Evolutionary conservation across 2,329 filamentous ascomycete species (phyloP), one percentile per base, ranked within the genome.

Genomic region (Curvularia spicifera): DNA sequence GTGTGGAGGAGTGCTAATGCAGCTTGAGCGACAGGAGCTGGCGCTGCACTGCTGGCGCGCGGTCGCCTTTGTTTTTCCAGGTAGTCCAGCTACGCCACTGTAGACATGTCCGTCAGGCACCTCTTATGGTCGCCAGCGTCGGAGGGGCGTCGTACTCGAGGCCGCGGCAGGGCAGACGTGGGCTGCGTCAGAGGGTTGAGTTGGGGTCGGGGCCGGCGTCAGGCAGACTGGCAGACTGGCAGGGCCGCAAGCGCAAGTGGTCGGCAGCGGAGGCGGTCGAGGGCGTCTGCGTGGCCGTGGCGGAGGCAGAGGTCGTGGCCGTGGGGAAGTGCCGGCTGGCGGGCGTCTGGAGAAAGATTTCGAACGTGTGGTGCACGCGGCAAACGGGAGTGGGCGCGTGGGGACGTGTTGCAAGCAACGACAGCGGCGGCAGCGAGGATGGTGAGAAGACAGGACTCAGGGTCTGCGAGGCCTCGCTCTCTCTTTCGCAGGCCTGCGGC

Each of bases 31-130:
- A 9, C 44, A 20, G 47, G 51, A 35, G 44, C 33, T 53, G 42
- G 58, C 60, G 53, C 54, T 46, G 62, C 50, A 60, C 55, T 53
- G 57, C 57, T 56, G 42, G 57, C 60, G 48, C 60, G 48, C 56
- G 31, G 51, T 49, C 56, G 65, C 58, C 62, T 58, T 54, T 50
- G 40, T 51, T 42, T 60, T 55, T 60, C 46, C 35, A 48, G 35
- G 58, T 62, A 48, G 58, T 37, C 44, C 28, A 18, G 26, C 67
- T 70, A 69, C 56, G 53, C 56, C 51, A 59, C 60, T 43, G 63
- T 56, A 65, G 61, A 66, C 72, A 75, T 75, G 59, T 71, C 71
- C 68, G 61, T 60, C 49, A 61, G 37, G 55, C 40, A 43, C 48
- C 42, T 48, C 57, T 52, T 39, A 48, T 48, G 20, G 45, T 51